phyloP scores from a whole-genome alignment of 2,329 filamentous ascomycete species.

The Ambrosiella beaveri region DNA sequence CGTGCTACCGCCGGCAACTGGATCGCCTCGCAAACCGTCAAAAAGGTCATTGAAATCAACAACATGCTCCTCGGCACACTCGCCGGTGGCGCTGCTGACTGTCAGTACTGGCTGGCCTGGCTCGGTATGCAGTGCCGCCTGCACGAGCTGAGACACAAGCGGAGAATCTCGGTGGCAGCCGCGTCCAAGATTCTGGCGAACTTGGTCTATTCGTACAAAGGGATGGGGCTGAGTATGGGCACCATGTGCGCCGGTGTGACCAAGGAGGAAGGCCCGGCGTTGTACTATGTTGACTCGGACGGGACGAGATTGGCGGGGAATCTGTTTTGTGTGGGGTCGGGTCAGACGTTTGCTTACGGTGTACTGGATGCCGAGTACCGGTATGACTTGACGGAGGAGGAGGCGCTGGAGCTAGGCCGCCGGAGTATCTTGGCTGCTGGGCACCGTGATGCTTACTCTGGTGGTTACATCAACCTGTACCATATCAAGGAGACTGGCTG shows the following conservation, averaged over 20 bases:
- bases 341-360: constrained; percentile 97
- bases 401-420: constrained; percentile 77
- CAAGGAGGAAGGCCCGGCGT: constrained; percentile 81
- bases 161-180: constrained; percentile 90
- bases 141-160: constrained; percentile 97
- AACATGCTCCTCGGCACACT: constrained; percentile 86
- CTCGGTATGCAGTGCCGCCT: constrained; percentile 98
- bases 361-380: constrained; percentile 90
- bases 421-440: constrained; percentile 91
- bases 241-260: constrained; percentile 99
- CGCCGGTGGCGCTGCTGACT: constrained; percentile 96
- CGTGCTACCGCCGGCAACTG: constrained; percentile 94
- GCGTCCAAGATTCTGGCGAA: constrained; percentile 98
- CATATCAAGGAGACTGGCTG: constrained; percentile 98
- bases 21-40: constrained; percentile 99
- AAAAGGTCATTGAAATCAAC: constrained; percentile 99
- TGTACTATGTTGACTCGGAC: constrained; percentile 98
- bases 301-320: constrained; percentile 85
- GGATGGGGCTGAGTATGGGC: constrained; percentile 96
- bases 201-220: constrained; percentile 96
- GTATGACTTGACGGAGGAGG: constrained; percentile 74
- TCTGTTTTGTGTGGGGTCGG: constrained; percentile 93
- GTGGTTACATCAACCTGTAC: constrained; percentile 96
- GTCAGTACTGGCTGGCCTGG: constrained; percentile 99
- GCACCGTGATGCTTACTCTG: constrained; percentile 95